Percentiles rank a stretch among this genome's conserved stretches.
phyloP scores from a whole-genome alignment of 345 rosid species.

The Citrus reticulata region DNA sequence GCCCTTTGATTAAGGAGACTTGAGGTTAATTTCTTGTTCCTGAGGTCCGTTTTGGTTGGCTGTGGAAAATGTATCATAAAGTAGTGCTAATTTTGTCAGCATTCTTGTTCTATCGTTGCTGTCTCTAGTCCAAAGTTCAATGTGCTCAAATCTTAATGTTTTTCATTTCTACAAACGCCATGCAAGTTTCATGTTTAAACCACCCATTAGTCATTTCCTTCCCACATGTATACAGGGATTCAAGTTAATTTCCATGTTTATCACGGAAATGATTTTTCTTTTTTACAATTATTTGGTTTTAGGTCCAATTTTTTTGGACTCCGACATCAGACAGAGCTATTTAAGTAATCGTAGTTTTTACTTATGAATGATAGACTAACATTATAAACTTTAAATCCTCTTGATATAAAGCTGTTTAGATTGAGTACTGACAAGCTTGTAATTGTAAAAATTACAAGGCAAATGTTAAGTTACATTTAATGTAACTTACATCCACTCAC shows the following conservation, averaged over 20 bases:
- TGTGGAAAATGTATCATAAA: neutral
- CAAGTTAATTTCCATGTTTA: no score
- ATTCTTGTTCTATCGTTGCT: neutral
- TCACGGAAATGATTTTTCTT: no score
- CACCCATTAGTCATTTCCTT: neutral
- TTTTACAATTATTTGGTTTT: no score
- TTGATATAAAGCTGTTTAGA: no score
- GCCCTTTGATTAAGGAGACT: conserved; percentile 6
- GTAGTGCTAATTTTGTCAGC: neutral
- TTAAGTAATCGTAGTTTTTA: no score
- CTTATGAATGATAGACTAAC: no score
- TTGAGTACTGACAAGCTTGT: fast-evolving
- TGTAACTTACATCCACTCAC: no score
- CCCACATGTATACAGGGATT: neutral
- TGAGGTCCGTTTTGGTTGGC: conserved; percentile 10
- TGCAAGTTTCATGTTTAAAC: neutral
- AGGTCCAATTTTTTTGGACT: no score
- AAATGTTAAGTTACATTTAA: no score
- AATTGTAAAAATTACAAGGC: no score
- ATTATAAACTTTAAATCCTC: no score
- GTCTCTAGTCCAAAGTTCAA: neutral
- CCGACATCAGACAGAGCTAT: no score
- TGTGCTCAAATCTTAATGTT: neutral
- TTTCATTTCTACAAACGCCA: neutral
- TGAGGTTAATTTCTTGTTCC: neutral